Conservation (phyloP, 1,284 basidiomycete genomes). For the Malassezia arunalokei region DNA sequence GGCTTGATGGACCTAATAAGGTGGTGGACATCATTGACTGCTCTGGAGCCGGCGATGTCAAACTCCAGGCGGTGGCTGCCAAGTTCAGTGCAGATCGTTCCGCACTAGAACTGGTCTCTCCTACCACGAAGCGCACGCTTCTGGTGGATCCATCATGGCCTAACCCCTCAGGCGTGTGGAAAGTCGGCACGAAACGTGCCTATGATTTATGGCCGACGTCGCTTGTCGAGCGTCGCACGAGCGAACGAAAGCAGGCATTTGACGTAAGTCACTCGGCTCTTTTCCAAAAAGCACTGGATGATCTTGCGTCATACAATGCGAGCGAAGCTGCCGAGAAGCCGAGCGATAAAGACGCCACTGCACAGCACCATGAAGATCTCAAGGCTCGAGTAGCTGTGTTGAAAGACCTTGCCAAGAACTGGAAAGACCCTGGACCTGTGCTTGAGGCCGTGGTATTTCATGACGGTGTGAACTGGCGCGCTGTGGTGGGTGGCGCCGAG, state of each 20-base stretch:
- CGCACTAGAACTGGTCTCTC: slow-evolving; percentile 32
- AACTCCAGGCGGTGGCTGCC: slow-evolving; percentile 24
- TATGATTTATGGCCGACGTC: slow-evolving; percentile 46
- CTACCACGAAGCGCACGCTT: slow-evolving; percentile 38
- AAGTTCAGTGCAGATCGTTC: background rate
- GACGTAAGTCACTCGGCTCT: slow-evolving; percentile 38
- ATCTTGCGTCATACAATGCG: slow-evolving; percentile 27
- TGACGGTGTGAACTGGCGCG: slow-evolving; percentile 45
- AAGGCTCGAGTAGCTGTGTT: slow-evolving; percentile 36
- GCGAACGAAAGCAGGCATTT: slow-evolving; percentile 38
- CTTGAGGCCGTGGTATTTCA: slow-evolving; percentile 45
- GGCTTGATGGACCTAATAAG: slow-evolving; percentile 41
- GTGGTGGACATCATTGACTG: slow-evolving; percentile 47
- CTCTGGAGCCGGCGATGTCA: slow-evolving; percentile 37
- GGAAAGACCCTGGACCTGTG: slow-evolving; percentile 42
- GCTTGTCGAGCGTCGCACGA: slow-evolving; percentile 36
- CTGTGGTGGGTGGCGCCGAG: slow-evolving; percentile 45
- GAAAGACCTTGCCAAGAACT: slow-evolving; percentile 35
- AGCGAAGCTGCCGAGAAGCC: slow-evolving; percentile 3
- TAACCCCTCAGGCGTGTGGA: slow-evolving; percentile 44
- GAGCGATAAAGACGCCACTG: background rate
- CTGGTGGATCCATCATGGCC: slow-evolving; percentile 23
- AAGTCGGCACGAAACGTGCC: slow-evolving; percentile 42
- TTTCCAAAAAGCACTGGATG: slow-evolving; percentile 28
- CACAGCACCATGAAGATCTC: slow-evolving; percentile 34